Conservation (phyloP, 148 eudicot genomes). For the Oxyria digyna region DNA sequence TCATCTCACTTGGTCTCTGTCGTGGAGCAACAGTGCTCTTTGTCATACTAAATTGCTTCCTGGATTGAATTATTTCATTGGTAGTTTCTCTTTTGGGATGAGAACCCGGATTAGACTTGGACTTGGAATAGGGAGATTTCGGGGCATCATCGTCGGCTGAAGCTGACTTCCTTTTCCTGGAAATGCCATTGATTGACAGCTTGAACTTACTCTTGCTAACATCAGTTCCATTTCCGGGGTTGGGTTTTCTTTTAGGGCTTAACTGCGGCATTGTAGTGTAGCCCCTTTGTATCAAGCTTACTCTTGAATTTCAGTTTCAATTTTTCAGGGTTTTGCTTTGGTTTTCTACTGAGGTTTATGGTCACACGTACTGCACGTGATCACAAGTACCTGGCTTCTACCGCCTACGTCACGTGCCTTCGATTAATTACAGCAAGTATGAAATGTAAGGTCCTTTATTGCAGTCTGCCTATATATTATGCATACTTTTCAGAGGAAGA, state of each 20-base stretch:
- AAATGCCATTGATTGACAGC: background rate
- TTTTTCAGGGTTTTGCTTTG: background rate
- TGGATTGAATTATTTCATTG: background rate
- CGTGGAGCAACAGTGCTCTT: background rate
- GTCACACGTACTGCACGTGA: constrained; percentile 2
- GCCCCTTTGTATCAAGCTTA: background rate
- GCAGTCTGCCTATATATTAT: too few species aligned
- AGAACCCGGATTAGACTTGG: background rate
- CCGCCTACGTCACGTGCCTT: too few species aligned
- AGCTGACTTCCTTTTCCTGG: constrained; percentile 6
- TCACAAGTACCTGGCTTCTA: too few species aligned
- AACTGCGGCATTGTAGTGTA: constrained; percentile 1
- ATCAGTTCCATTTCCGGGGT: background rate
- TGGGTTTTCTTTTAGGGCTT: background rate
- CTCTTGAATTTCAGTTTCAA: background rate
- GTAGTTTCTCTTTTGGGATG: background rate
- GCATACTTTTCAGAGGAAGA: too few species aligned
- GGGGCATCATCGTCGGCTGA: background rate
- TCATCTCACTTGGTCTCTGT: background rate
- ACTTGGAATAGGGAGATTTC: background rate
- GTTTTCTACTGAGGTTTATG: background rate
- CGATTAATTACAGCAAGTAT: too few species aligned
- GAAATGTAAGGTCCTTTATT: too few species aligned
- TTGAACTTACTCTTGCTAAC: constrained; percentile 8
- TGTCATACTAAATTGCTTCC: background rate